Base-by-base conservation (phyloP, 176 grass and related monocot species). In the Aegilops speltoides region DNA sequence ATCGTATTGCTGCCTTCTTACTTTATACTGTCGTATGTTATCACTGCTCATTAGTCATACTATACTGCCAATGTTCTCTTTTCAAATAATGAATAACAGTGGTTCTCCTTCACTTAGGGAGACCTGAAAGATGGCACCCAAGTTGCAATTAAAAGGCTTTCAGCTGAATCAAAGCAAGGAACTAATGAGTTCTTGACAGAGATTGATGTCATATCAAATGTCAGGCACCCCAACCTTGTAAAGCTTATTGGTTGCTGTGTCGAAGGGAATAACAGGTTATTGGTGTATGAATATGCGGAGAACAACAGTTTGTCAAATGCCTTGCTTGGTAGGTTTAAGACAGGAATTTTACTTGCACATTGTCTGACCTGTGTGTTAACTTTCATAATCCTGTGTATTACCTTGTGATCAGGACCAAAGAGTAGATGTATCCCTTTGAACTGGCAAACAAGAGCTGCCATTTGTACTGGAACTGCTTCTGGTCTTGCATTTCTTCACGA, bases 191-290 rank as follows among this genome's bases (percentile, higher is more conserved):
- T 92, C 80, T 83, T 92, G 71, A 92, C 89, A 16, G 93, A 95
- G 78, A 95, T 95, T 50, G 70, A 95, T 86, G 79, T 88, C 40
- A 92, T 95, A 85, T 87, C 89, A 48, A 87, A 87, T 7, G 73
- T 92, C 37, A 90, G 82, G 87, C 93, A 95, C 79, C 93, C 93
- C n/a, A 95, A 95, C 74, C 89, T 95, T 85, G 61, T 95, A 64
- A 79, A 83, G 79, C 87, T 95, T 38, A 87, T 95, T 56, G 93
- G 93, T 68, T 92, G 90, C 59, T 95, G 93, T 10, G 50, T 46
- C 40, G 85, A 92, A 85, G 84, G 84, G 32, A 80, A 38, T 24
- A 85, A 88, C 19, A 77, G 87, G 34, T 12, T 95, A 31, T 85
- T 95, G 32, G 87, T 95, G 1, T 92, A 95, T 65, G 93, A 95